These are phyloP conservation scores for Ehretia macrophylla DNA, from an alignment of 257 asterid species.

Conservation along the genomic window DNA sequence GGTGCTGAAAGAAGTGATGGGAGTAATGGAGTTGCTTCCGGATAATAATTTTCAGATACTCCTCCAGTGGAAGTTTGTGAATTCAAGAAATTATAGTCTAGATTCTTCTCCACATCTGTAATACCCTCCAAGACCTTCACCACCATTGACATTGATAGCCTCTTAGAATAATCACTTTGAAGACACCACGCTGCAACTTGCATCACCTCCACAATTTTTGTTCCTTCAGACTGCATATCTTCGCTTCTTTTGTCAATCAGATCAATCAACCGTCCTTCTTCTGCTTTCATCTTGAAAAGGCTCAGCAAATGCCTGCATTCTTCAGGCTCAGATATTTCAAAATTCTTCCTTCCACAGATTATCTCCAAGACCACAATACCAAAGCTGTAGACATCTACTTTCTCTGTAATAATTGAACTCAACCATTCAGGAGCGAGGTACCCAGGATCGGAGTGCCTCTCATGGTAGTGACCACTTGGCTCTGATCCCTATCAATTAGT, in stretches of 20 bases:
- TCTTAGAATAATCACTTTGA: conserved; percentile 4
- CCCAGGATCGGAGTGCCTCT: not conserved
- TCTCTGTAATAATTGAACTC: too few species aligned
- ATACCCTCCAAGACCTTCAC: conserved; percentile 22
- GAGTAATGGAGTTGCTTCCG: not conserved
- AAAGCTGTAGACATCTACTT: too few species aligned
- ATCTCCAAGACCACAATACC: too few species aligned
- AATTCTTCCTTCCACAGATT: too few species aligned
- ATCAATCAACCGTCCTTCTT: conserved; percentile 3
- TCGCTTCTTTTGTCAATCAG: conserved; percentile 12
- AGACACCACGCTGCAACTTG: conserved; percentile 22
- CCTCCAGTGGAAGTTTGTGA: not conserved
- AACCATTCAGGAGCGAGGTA: not conserved
- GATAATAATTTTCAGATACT: not conserved
- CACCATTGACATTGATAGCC: conserved; percentile 26
- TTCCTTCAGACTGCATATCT: conserved; percentile 13
- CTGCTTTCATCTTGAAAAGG: too few species aligned
- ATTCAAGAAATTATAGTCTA: conserved; percentile 7
- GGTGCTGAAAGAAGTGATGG: too few species aligned
- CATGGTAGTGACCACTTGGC: not conserved
- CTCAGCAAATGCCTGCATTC: conserved; percentile 6
- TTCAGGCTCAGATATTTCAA: not conserved
- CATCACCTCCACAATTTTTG: conserved; percentile 12
- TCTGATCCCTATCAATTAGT: not conserved
- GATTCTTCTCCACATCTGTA: not conserved